Conservation (phyloP, 1,284 basidiomycete species). For the Tilletia walkeri region DNA sequence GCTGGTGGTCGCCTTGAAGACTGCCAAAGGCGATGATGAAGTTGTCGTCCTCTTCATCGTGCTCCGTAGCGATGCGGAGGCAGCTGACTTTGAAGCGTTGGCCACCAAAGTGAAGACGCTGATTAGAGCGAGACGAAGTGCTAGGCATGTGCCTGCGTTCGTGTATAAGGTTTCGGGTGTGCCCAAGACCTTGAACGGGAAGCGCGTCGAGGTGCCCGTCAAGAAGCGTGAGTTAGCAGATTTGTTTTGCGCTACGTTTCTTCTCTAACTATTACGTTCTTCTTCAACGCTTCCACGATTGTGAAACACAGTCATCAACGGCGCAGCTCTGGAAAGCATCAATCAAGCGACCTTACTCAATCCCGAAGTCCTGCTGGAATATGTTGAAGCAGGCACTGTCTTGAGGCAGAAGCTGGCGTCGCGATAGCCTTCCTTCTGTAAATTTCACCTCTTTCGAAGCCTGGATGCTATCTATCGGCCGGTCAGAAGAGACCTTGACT, state of each 20-base stretch:
- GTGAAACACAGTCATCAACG: conserved; percentile 68
- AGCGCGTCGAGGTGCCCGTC: conserved; percentile 77
- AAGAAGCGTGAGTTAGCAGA: conserved; percentile 63
- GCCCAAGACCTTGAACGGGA: conserved; percentile 79
- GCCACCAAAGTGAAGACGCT: conserved; percentile 66
- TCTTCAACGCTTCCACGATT: neutral
- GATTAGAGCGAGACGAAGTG: conserved; percentile 67
- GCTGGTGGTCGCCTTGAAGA: conserved; percentile 73
- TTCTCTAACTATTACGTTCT: too few species aligned
- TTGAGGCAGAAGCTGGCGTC: conserved; percentile 60
- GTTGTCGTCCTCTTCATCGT: conserved; percentile 80
- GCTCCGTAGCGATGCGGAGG: conserved; percentile 60
- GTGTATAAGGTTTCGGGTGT: conserved; percentile 71
- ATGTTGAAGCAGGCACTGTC: conserved; percentile 63
- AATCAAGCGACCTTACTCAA: conserved; percentile 76
- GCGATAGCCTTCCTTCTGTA: too few species aligned
- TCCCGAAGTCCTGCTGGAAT: conserved; percentile 70
- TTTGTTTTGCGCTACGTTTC: too few species aligned
- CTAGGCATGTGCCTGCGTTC: conserved; percentile 58
- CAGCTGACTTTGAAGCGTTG: conserved; percentile 62
- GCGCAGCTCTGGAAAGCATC: conserved; percentile 68
- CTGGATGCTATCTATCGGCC: too few species aligned
- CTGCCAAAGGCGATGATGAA: conserved; percentile 71
- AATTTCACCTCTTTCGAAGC: too few species aligned
- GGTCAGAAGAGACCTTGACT: too few species aligned